Percentiles rank a stretch among this genome's conserved stretches.
Conservation (phyloP, 495 filamentous ascomycete species). For the Aspergillus coremiiformis region DNA sequence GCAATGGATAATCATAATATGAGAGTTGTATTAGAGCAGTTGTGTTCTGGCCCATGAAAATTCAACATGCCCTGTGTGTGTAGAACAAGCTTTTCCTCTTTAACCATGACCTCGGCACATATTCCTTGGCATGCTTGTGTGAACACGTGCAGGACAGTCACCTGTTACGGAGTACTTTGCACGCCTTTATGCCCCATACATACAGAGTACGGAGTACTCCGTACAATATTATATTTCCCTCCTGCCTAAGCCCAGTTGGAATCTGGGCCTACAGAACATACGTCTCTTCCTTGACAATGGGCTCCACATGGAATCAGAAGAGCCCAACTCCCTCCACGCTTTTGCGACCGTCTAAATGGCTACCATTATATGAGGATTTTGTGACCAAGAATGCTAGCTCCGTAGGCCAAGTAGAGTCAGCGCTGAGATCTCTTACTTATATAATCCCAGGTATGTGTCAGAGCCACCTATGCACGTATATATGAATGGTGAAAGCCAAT, state of each 20-base stretch:
- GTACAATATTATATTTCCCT: not conserved
- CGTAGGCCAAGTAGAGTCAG: constrained; percentile 88
- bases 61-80: no score
- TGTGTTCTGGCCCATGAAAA: no score
- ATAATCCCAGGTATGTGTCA: constrained; percentile 71
- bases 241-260: not conserved
- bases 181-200: no score
- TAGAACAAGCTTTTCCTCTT: no score
- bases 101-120: constrained; percentile 5
- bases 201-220: no score
- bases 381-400: constrained; percentile 89
- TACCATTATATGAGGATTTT: constrained; percentile 79
- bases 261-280: not conserved
- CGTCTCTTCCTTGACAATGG: constrained; percentile 19
- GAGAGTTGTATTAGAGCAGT: no score
- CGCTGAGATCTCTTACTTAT: constrained; percentile 83
- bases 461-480: not conserved
- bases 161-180: not conserved
- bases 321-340: constrained; percentile 28
- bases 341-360: constrained; percentile 62
- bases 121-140: constrained; percentile 19
- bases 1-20: no score
- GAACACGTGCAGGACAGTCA: constrained; percentile 19
- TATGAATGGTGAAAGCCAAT: not conserved
- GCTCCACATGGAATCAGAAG: constrained; percentile 24